Percentiles rank a stretch among this genome's conserved stretches.
phyloP scores from a whole-genome alignment of 1,139 yeast genomes.

The Spathaspora sp. region DNA sequence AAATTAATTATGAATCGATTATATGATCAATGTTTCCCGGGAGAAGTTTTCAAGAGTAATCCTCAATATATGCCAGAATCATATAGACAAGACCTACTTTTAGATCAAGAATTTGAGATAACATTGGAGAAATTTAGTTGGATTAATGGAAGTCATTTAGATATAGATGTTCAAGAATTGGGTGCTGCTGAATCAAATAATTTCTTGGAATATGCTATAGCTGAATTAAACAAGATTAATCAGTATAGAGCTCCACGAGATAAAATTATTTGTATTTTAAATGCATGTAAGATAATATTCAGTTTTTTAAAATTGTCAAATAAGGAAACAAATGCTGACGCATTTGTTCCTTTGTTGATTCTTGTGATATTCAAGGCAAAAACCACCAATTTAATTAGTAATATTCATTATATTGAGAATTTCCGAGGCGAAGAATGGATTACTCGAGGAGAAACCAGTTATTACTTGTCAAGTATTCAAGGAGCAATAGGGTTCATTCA shows the following conservation, averaged over 20 bases:
- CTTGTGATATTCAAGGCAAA: conserved; percentile 73
- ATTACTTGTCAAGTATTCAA: conserved; percentile 81
- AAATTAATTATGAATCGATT: conserved; percentile 87
- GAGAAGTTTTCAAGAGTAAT: conserved; percentile 52
- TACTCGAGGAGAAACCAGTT: conserved; percentile 78
- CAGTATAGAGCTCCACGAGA: conserved; percentile 91
- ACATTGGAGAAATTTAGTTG: conserved; percentile 71
- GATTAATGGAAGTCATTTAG: conserved; percentile 79
- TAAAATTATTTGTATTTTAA: conserved; percentile 85
- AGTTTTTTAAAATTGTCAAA: conserved; percentile 76
- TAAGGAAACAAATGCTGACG: conserved; percentile 82
- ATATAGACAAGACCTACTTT: conserved; percentile 51
- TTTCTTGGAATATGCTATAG: conserved; percentile 69
- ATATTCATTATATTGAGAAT: conserved; percentile 79
- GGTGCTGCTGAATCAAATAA: conserved; percentile 19
- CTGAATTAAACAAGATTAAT: conserved; percentile 73
- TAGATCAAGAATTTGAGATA: conserved; percentile 55
- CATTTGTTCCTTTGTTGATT: conserved; percentile 84
- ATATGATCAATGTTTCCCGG: conserved; percentile 78
- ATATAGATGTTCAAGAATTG: conserved; percentile 46
- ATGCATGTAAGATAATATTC: conserved; percentile 89
- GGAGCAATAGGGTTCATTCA: conserved; percentile 81
- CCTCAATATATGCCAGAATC: conserved; percentile 42
- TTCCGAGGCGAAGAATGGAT: conserved; percentile 75
- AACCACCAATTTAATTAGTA: conserved; percentile 64